Conservation (phyloP, 1,139 yeast genomes). For the Lodderomyces theae region DNA sequence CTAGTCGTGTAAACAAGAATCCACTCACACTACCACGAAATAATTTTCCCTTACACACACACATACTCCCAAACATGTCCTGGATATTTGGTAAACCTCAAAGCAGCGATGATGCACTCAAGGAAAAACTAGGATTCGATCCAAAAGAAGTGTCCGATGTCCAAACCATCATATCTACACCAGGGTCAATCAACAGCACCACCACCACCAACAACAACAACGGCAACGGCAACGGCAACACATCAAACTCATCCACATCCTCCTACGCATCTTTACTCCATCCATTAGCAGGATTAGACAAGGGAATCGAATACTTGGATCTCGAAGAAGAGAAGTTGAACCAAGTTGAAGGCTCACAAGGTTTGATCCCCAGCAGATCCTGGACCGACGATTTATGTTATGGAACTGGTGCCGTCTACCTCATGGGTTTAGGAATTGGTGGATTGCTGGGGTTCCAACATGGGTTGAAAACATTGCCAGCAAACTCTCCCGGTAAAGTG, state of each 20-base stretch:
- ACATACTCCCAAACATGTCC: slow-evolving; percentile 42
- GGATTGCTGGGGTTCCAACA: slow-evolving; percentile 87
- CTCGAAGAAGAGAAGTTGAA: slow-evolving; percentile 77
- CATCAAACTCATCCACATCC: slow-evolving; percentile 34
- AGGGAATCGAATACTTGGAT: slow-evolving; percentile 85
- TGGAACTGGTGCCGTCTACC: slow-evolving; percentile 94
- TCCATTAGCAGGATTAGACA: slow-evolving; percentile 90
- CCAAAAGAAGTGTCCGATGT: slow-evolving; percentile 66
- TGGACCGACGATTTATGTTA: slow-evolving; percentile 97
- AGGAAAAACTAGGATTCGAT: slow-evolving; percentile 59
- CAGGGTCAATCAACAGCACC: slow-evolving; percentile 38
- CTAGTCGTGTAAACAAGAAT: too few relatives aligned
- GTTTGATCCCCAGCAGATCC: slow-evolving; percentile 89
- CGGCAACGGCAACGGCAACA: neutral
- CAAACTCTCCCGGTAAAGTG: slow-evolving; percentile 69
- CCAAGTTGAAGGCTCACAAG: slow-evolving; percentile 80
- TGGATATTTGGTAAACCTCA: slow-evolving; percentile 61
- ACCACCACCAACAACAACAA: too few relatives aligned
- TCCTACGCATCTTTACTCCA: slow-evolving; percentile 61
- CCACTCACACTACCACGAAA: slow-evolving; percentile 6
- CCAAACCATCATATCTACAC: slow-evolving; percentile 56
- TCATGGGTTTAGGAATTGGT: slow-evolving; percentile 75
- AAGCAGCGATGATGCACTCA: slow-evolving; percentile 21
- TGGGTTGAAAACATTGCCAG: slow-evolving; percentile 75
- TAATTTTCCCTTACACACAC: too few relatives aligned